These are phyloP conservation scores for Hypoxylon sp. DNA, from an alignment of 2,329 filamentous ascomycete genomes.

Conservation along the genomic window DNA sequence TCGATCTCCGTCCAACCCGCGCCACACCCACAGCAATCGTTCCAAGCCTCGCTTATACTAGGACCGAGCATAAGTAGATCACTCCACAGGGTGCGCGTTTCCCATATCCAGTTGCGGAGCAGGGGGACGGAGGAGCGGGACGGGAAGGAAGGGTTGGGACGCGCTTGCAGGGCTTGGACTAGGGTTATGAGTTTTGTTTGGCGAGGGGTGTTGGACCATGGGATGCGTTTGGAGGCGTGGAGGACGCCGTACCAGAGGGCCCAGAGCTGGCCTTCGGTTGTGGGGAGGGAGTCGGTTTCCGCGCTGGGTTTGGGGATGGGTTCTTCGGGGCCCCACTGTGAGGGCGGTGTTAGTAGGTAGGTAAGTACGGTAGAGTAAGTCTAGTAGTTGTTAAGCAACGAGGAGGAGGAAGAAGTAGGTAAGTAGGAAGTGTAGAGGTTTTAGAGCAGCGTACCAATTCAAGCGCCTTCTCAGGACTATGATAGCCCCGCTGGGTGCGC, in stretches of 20 bases:
- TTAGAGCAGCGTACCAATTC: conserved; percentile 22
- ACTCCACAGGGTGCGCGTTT: conserved; percentile 23
- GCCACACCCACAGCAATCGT: conserved; percentile 36
- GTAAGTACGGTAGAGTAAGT: background rate
- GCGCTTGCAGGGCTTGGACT: conserved; percentile 31
- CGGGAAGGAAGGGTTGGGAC: conserved; percentile 31
- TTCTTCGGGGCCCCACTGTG: conserved; percentile 35
- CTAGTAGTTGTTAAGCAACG: background rate
- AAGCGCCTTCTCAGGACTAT: conserved; percentile 21
- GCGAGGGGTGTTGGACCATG: conserved; percentile 25
- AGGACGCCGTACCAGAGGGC: conserved; percentile 42
- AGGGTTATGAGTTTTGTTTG: conserved; percentile 39
- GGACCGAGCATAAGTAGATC: conserved; percentile 29
- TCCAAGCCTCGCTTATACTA: conserved; percentile 39
- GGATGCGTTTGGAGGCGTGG: conserved; percentile 42
- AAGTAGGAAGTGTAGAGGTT: background rate
- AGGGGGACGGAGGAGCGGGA: conserved; percentile 10
- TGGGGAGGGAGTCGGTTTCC: background rate
- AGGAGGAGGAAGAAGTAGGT: background rate
- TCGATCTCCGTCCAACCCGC: conserved; percentile 40
- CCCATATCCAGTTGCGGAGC: conserved; percentile 35
- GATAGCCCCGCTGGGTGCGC: background rate
- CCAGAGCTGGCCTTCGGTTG: conserved; percentile 41
- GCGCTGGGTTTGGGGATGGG: conserved; percentile 21
- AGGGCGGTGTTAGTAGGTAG: background rate